Base-by-base conservation (phyloP, 2,329 filamentous ascomycete species). In the Emmonsiellopsis sp. region DNA sequence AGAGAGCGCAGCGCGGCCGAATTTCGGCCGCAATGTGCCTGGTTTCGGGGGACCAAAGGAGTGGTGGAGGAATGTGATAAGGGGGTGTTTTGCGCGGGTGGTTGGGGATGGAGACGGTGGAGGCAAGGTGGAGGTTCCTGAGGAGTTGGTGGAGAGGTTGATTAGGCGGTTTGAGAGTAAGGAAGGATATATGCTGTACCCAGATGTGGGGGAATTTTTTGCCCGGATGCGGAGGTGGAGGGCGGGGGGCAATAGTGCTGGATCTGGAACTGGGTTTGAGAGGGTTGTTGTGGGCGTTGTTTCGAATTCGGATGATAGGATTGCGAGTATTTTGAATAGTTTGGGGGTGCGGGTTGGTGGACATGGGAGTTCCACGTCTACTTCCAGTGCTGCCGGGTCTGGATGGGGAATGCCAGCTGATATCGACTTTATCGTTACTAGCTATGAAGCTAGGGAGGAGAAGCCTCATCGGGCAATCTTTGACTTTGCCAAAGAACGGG, bases 241-340 rank as follows among this genome's bases (percentile, higher is more conserved):
- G 46, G 34, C 48, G 30, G 9, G 35, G n/a, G 31, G 9, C 57
- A 58, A 59, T 7, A 53, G 57, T 11, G 52, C 59, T 9, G 61
- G 58, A 34, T 31, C 47, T 34, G 9, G 30, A 16, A 57, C 57
- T 1, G 51, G 57, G 6, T 71, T 71, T 51, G 64, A 70, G n/a
- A 60, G 63, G 6, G 56, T 75, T 2, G 35, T 73, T 20, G 59
- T 74, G 1, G 73, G 73, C 0, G 66, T 76, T 5, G 55, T 76
- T 42, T 75, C 73, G 3, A 76, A 76, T 55, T 74, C 73, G 9
- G 73, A 76, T 59, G 73, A 75, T 53, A 65, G 73, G 2, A 65
- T 75, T 16, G 63, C 67, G 3, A 61, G 57, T 9, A 68, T 76
- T 7, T 55, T 76, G 35, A 65, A 64, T 51, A 67, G 68, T 1